These are phyloP conservation scores for Hura crepitans DNA, from an alignment of 441 rosid genomes.

Conservation along the genomic window DNA sequence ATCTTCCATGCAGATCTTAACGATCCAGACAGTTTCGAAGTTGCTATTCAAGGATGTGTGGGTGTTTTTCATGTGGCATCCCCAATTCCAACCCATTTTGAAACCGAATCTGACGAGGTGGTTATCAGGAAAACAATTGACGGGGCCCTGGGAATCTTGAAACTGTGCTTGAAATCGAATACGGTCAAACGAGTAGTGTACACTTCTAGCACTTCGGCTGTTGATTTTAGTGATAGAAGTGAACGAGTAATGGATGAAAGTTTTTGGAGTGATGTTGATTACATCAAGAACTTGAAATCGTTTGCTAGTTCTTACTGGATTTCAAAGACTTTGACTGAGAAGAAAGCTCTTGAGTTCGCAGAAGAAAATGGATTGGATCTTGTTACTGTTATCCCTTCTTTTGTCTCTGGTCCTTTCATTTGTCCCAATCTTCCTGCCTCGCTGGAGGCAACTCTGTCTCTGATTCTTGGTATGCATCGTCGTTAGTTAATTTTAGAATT, in stretches of 20 bases:
- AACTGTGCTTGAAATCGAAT: constrained; percentile 13
- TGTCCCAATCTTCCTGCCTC: constrained; percentile 42
- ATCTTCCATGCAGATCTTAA: constrained; percentile 13
- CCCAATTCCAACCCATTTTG: constrained; percentile 3
- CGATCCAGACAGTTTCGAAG: constrained; percentile 8
- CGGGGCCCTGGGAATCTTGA: constrained; percentile 9
- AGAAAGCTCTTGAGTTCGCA: constrained; percentile 19
- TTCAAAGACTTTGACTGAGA: constrained; percentile 24
- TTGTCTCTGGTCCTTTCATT: constrained; percentile 37
- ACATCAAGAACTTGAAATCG: constrained; percentile 6
- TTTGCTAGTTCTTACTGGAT: constrained; percentile 17
- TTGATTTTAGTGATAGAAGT: constrained; percentile 20
- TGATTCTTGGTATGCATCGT: constrained; percentile 31
- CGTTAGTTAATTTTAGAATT: no score
- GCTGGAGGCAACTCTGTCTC: constrained; percentile 28
- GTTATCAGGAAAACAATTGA: constrained; percentile 1
- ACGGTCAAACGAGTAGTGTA: constrained; percentile 32
- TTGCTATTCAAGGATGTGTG: constrained; percentile 1
- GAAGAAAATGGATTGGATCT: constrained; percentile 24
- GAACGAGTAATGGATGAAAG: constrained; percentile 22
- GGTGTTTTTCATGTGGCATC: constrained; percentile 12
- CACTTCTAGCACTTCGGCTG: constrained; percentile 41
- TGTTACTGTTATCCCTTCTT: constrained; percentile 22
- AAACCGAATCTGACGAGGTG: not conserved
- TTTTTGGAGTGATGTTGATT: constrained; percentile 21